Percentiles rank a stretch among this genome's conserved stretches.
Evolutionary conservation across 106 monocot genomes (phyloP).

Genomic region (Dendrobium catenatum): DNA sequence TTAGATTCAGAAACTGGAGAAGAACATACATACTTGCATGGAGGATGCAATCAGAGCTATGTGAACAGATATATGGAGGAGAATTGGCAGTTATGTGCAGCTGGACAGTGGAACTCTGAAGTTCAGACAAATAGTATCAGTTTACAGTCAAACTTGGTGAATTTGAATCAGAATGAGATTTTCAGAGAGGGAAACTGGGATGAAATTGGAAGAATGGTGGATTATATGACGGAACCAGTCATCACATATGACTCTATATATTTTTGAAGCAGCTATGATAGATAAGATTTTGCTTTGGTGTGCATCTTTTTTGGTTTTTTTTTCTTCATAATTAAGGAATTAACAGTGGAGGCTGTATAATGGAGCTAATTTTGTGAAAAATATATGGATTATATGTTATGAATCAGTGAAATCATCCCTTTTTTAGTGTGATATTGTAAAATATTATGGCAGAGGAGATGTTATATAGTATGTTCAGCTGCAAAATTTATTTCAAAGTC

Average conservation of each 20-base stretch:
- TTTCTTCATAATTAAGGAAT: too few species aligned
- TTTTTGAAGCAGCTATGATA: slow-evolving; percentile 4
- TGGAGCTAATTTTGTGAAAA: too few species aligned
- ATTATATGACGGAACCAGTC: slow-evolving; percentile 25
- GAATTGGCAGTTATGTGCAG: slow-evolving; percentile 13
- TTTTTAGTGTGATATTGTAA: too few species aligned
- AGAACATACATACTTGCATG: slow-evolving; percentile 11
- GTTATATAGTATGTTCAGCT: too few species aligned
- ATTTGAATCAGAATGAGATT: slow-evolving; percentile 15
- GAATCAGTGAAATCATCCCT: too few species aligned
- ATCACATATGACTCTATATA: slow-evolving; percentile 18
- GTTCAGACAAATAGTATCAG: too few species aligned
- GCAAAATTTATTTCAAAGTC: too few species aligned
- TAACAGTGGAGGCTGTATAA: too few species aligned
- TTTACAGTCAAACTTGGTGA: background rate
- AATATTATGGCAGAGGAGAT: too few species aligned
- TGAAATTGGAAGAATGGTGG: slow-evolving; percentile 66
- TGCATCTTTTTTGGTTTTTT: too few species aligned
- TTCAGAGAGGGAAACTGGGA: slow-evolving; percentile 49
- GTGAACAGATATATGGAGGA: slow-evolving; percentile 14
- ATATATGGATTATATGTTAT: too few species aligned
- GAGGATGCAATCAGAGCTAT: background rate
- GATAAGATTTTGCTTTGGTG: background rate
- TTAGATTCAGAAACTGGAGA: slow-evolving; percentile 48
- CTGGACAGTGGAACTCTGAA: slow-evolving; percentile 19